Evolutionary conservation across 2,329 filamentous ascomycete species (phyloP), one percentile per base, ranked within the genome.

Genomic region (Blastomyces emzantsi): DNA sequence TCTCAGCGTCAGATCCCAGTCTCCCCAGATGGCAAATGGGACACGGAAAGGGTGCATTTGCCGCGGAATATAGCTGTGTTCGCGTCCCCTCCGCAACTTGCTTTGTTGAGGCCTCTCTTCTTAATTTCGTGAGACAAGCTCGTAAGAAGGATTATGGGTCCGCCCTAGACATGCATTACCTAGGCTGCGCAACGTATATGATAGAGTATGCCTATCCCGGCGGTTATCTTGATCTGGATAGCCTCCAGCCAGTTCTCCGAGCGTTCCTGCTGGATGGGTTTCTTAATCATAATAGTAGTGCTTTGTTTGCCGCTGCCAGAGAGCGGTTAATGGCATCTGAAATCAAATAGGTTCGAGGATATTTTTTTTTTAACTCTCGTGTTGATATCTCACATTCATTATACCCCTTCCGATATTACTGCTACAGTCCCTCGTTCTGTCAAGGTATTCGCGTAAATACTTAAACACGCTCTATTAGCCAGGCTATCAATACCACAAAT

Each of bases 121-220:
- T 62, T 19, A 64, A 66, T 52, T 64, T 59, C 54, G 63, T 39
- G 47, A 15, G 39, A 17, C n/a, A 28, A 19, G 43, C 61, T 64
- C 63, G 61, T n/a, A 41, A 56, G 30, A 36, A 19, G 15, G 56
- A 63, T 56, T 45, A 30, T n/a, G 2, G 9, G 25, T 43, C 36
- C 28, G 17, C 15, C n/a, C 49, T 62, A 36, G 57, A 61, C 22
- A 5, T 22, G 17, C 52, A 64, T 51, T 66, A 65, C 43, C 17
- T 66, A 33, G 36, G 63, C 43, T 66, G 61, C 61, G 60, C 41
- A 45, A 17, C 63, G 8, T 66, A 66, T 62, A 60, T 66, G 54
- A 39, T 64, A 36, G 47, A 63, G 15, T 65, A 66, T 33, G 65
- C 60, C 25, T 62, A 66, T 64, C 47, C 47, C 7, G 11, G 59